Conservation (phyloP, 306 rosid genomes). For the Purshia tridentata region DNA sequence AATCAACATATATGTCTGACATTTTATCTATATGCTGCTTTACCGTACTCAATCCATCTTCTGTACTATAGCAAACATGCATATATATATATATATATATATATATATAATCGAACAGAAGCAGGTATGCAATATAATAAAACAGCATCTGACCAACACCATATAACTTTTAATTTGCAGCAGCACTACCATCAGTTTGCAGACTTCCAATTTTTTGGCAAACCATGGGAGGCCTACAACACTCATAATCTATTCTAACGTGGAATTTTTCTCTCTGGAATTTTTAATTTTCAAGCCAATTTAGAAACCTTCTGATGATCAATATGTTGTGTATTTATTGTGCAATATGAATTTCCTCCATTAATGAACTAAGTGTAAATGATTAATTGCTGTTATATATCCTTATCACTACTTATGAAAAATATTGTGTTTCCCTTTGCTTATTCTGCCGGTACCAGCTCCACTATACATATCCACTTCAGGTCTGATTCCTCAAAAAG, state of each 20-base stretch:
- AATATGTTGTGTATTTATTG: background rate
- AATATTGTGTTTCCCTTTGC: slow-evolving; percentile 4
- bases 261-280: slow-evolving; percentile 4
- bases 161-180: slow-evolving; percentile 40
- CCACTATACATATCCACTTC: too few species aligned
- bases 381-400: background rate
- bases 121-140: too few species aligned
- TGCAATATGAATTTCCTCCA: too few species aligned
- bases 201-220: slow-evolving; percentile 49
- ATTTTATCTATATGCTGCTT: too few species aligned
- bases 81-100: too few species aligned
- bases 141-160: slow-evolving; percentile 19
- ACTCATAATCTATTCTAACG: slow-evolving; percentile 32
- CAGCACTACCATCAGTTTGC: slow-evolving; percentile 69
- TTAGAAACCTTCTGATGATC: background rate
- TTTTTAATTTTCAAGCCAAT: background rate
- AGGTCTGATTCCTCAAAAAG: slow-evolving; percentile 24
- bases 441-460: too few species aligned
- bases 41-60: too few species aligned
- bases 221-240: slow-evolving; percentile 58
- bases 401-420: slow-evolving; percentile 15
- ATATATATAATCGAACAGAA: background rate
- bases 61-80: too few species aligned
- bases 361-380: background rate
- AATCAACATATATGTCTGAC: too few species aligned